These are phyloP conservation scores for Thermochaetoides thermophila DNA, from an alignment of 495 filamentous ascomycete species.

Conservation along the genomic window DNA sequence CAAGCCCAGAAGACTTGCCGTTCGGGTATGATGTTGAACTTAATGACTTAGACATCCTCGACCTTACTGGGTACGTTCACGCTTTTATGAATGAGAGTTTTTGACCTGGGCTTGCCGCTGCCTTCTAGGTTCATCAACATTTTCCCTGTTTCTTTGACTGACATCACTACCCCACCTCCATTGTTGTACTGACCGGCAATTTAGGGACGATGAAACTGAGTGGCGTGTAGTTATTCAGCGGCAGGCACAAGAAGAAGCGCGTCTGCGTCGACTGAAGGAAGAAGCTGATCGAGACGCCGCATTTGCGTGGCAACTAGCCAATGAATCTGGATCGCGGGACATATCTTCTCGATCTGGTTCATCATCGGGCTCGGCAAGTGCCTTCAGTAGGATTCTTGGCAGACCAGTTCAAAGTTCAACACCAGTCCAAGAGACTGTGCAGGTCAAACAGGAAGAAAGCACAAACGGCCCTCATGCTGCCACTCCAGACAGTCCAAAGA, in stretches of 20 bases:
- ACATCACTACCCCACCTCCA: too few species aligned
- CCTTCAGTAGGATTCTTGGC: slow-evolving; percentile 7
- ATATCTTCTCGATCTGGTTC: too few species aligned
- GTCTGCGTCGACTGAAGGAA: slow-evolving; percentile 4
- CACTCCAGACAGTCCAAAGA: too few species aligned
- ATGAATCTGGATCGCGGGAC: neutral
- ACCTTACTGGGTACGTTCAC: slow-evolving; percentile 18
- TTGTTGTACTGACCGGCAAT: neutral
- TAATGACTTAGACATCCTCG: slow-evolving; percentile 8
- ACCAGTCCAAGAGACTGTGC: neutral
- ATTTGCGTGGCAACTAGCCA: slow-evolving; percentile 6
- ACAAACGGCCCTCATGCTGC: too few species aligned
- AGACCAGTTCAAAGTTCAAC: slow-evolving; percentile 1
- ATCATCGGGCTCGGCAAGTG: neutral
- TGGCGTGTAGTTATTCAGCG: neutral
- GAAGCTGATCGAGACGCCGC: slow-evolving; percentile 8
- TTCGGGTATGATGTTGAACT: slow-evolving; percentile 4
- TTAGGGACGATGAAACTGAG: slow-evolving; percentile 9
- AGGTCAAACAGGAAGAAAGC: slow-evolving; percentile 4
- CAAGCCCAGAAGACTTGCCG: slow-evolving; percentile 5
- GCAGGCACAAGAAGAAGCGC: slow-evolving; percentile 8
- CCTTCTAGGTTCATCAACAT: too few species aligned
- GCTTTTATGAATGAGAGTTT: too few species aligned
- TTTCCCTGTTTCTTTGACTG: too few species aligned
- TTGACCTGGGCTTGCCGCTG: too few species aligned